Evolutionary conservation across 768 basidiomycete species (phyloP), one percentile per base, ranked within the genome.

Genomic region (Leccinellum albellum): DNA sequence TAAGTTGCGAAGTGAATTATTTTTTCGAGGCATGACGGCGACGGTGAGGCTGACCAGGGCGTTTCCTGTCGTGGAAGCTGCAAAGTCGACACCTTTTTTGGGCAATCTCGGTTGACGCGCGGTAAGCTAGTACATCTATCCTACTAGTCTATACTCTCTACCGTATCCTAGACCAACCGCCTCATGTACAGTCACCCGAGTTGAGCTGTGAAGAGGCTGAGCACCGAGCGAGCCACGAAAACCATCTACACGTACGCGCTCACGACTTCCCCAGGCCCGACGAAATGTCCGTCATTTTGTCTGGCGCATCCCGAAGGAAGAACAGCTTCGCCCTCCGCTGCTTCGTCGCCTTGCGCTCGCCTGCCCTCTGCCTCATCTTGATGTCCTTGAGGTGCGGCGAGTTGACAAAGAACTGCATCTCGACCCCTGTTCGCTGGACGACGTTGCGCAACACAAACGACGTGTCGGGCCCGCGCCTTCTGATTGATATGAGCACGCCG

Each of bases 391-490:
- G 66, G 68, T 91, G 83, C 28, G 96, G 95, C 51, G 89, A 91
- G 66, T 83, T 85, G 61, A 87, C 84, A 70, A 88, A 94, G 75
- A 92, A 90, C 67, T 88, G 88, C 88, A 92, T 88, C 78, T 98
- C 96, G 37, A 97, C 88, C 13, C 94, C 95, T 13, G 89, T 92
- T 61, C 93, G 82, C 65, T 92, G 89, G 52, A 98, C 82, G 62
- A 97, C 83, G 74, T 98, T 98, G 61, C 96, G 83, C 51, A 98
- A 75, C 53, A 86, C 78, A 68, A 98, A 90, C n/a, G 86, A 88
- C 26, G 92, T 94, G 74, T 93, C 91, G 28, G 84, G 79, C 1
- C 94, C 95, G 37, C 89, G 83, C 64, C 91, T 82, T 51, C 91
- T 84, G 62, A 95, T 82, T 29, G 85, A 83, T 64, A 97, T 80